These are phyloP conservation scores for Tuber indicum DNA, from an alignment of 495 filamentous ascomycete genomes.

Conservation along the genomic window DNA sequence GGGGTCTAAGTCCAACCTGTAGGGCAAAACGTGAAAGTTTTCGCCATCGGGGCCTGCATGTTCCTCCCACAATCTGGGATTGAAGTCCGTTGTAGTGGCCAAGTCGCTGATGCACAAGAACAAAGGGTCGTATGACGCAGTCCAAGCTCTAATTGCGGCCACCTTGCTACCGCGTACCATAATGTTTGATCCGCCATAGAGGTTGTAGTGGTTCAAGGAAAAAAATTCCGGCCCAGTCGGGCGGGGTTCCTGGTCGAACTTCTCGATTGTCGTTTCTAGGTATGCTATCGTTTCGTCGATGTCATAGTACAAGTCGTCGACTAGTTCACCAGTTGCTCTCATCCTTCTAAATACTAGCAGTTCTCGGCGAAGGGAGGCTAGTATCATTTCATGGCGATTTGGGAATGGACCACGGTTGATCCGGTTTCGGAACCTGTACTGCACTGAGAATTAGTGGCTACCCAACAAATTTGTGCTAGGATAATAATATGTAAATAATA, in stretches of 20 bases:
- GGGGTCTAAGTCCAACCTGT: not conserved
- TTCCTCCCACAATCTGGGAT: not conserved
- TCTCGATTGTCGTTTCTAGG: not conserved
- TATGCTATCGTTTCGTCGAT: not conserved
- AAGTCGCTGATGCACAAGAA: not conserved
- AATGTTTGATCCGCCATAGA: slow-evolving; percentile 10
- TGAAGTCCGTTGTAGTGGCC: not conserved
- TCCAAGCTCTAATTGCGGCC: slow-evolving; percentile 20
- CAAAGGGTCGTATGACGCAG: not conserved
- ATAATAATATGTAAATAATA: too few species aligned
- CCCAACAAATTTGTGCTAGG: too few species aligned
- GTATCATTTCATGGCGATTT: not conserved
- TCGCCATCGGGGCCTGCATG: not conserved
- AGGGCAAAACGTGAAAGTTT: not conserved
- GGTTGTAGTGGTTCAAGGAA: slow-evolving; percentile 15
- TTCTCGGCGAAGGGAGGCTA: not conserved
- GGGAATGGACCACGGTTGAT: not conserved
- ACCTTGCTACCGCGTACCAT: slow-evolving; percentile 9
- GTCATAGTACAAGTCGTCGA: too few species aligned
- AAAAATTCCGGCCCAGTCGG: not conserved
- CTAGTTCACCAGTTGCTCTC: fast-evolving
- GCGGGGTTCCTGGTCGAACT: not conserved
- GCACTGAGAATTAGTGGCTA: not conserved
- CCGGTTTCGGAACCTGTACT: not conserved
- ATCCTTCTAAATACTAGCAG: not conserved